A percentile compares a stretch with the other conserved stretches of the same genome.
Conservation (phyloP, 495 filamentous ascomycete species). For the Penicillium odoratum region DNA sequence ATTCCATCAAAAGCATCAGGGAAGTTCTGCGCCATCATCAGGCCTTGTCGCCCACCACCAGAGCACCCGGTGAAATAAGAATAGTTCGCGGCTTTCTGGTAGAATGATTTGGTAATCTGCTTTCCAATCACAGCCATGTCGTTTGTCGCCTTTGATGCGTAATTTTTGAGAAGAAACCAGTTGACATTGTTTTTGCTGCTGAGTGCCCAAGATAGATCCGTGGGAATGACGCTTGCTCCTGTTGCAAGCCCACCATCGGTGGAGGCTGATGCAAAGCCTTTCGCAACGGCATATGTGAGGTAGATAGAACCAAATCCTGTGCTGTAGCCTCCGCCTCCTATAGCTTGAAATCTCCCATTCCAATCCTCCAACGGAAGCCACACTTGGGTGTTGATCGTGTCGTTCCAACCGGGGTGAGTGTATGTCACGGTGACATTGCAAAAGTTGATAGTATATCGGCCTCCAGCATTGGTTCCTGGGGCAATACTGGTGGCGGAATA, state of each 20-base stretch:
- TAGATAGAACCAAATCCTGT: conserved; percentile 23
- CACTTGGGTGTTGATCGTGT: conserved; percentile 35
- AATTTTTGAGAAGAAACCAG: conserved; percentile 33
- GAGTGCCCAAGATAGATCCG: not conserved
- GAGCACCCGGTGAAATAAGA: conserved; percentile 52
- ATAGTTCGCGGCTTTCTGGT: conserved; percentile 19
- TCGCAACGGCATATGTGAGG: not conserved
- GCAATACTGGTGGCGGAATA: too few species aligned
- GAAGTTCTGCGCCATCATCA: conserved; percentile 41
- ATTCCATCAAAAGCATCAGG: conserved; percentile 59
- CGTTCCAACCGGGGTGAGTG: conserved; percentile 42
- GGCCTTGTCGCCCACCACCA: conserved; percentile 46
- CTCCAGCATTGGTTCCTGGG: too few species aligned
- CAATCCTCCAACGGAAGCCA: conserved; percentile 41
- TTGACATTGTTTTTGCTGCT: not conserved
- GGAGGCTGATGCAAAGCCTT: conserved; percentile 35
- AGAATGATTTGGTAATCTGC: conserved; percentile 15
- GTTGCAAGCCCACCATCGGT: conserved; percentile 30
- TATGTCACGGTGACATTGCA: conserved; percentile 15
- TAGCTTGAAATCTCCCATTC: conserved; percentile 42
- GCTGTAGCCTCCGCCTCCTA: conserved; percentile 47
- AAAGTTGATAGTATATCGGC: not conserved
- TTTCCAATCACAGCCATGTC: conserved; percentile 29
- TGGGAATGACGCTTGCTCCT: not conserved
- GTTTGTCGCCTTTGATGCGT: conserved; percentile 39